A percentile compares a stretch with the other conserved stretches of the same genome.
Evolutionary conservation across 2,329 filamentous ascomycete species (phyloP).

Genomic region (Clonostachys rosea): DNA sequence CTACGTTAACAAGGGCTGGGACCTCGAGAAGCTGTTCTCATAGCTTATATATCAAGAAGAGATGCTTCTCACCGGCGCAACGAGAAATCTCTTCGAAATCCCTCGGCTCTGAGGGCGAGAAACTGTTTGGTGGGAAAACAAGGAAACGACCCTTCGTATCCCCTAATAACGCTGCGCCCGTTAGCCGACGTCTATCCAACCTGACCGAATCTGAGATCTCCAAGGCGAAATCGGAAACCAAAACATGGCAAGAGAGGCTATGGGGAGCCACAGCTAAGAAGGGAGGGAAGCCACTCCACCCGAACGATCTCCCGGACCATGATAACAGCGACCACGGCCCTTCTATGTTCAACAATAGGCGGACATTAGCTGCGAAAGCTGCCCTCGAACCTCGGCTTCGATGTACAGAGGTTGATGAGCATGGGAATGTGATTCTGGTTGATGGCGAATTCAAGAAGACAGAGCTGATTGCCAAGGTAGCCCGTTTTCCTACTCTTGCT

Average conservation of each 20-base stretch:
- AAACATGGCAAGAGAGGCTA: slow-evolving; percentile 43
- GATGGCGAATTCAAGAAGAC: slow-evolving; percentile 98
- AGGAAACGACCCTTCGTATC: too few relatives aligned
- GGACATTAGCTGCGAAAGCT: slow-evolving; percentile 69
- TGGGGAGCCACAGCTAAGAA: slow-evolving; percentile 35
- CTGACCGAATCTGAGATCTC: too few relatives aligned
- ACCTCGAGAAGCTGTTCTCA: too few relatives aligned
- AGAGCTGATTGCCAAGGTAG: slow-evolving; percentile 89
- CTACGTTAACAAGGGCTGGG: too few relatives aligned
- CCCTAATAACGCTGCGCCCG: too few relatives aligned
- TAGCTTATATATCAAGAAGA: too few relatives aligned
- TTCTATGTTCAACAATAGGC: slow-evolving; percentile 62
- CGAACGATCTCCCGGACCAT: slow-evolving; percentile 51
- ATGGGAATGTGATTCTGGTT: slow-evolving; percentile 85
- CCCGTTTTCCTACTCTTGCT: too few relatives aligned
- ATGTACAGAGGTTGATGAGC: slow-evolving; percentile 92
- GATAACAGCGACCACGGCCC: slow-evolving; percentile 53
- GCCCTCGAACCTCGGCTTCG: slow-evolving; percentile 80
- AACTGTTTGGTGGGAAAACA: too few relatives aligned
- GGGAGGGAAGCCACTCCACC: slow-evolving; percentile 36
- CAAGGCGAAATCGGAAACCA: not conserved
- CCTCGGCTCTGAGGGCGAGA: too few relatives aligned
- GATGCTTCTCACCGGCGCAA: slow-evolving; percentile 16
- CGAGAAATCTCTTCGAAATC: too few relatives aligned
- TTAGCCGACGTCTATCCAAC: too few relatives aligned